Conservation (phyloP, 2,329 filamentous ascomycete genomes). For the Venturiaceae sp. region DNA sequence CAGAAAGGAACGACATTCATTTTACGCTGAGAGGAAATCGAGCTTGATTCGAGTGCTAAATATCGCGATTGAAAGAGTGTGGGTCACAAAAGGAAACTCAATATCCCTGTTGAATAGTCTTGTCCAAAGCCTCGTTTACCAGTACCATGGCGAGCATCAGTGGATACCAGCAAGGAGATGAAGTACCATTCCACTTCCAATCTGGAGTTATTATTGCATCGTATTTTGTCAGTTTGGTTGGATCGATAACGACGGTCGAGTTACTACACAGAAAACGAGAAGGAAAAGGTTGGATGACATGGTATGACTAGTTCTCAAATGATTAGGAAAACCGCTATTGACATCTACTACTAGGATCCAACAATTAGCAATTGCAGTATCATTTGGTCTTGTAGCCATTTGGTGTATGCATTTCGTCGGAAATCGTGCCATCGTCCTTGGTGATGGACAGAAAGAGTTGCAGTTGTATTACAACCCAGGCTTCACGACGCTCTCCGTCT, state of each 20-base stretch:
- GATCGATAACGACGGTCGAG: slow-evolving; percentile 71
- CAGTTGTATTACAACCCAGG: slow-evolving; percentile 66
- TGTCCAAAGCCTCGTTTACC: background rate
- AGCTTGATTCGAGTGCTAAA: background rate
- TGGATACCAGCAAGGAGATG: slow-evolving; percentile 15
- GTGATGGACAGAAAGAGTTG: slow-evolving; percentile 46
- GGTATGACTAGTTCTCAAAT: slow-evolving; percentile 38
- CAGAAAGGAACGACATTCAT: background rate
- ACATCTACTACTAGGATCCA: slow-evolving; percentile 25
- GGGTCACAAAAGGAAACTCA: background rate
- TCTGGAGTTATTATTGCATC: slow-evolving; percentile 58
- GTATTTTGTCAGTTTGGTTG: slow-evolving; percentile 61
- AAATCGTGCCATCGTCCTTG: slow-evolving; percentile 67
- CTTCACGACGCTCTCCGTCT: slow-evolving; percentile 68
- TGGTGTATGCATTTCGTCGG: slow-evolving; percentile 68
- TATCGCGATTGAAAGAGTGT: background rate
- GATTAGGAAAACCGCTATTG: background rate
- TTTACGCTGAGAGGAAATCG: background rate
- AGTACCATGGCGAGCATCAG: background rate
- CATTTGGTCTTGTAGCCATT: slow-evolving; percentile 39
- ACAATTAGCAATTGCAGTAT: slow-evolving; percentile 28
- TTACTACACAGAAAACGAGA: slow-evolving; percentile 69
- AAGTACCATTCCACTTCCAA: slow-evolving; percentile 30
- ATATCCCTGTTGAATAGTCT: background rate
- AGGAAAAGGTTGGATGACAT: slow-evolving; percentile 57